phyloP scores from a whole-genome alignment of 345 rosid genomes.

The Hevea brasiliensis region DNA sequence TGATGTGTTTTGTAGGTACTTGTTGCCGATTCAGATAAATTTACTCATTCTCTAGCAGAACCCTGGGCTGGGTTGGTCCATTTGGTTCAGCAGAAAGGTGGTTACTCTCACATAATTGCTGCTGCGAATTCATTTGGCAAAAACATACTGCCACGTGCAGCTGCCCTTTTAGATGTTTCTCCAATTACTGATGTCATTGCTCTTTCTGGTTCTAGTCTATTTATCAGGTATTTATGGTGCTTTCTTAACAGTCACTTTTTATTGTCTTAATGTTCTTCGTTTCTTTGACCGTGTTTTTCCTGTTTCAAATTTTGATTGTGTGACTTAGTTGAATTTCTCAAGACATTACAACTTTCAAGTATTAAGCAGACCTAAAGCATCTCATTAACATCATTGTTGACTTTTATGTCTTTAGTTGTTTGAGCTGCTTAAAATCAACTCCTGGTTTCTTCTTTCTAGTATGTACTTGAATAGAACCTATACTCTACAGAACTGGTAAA shows the following conservation, averaged over 20 bases:
- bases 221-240: conserved; percentile 56
- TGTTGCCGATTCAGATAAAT: conserved; percentile 81
- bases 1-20: conserved; percentile 55
- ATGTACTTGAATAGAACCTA: background rate
- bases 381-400: background rate
- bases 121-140: conserved; percentile 90
- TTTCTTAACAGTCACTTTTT: background rate
- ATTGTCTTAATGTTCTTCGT: background rate
- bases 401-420: conserved; percentile 1
- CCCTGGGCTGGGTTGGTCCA: conserved; percentile 87
- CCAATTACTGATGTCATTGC: conserved; percentile 87
- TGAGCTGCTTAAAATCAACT: background rate
- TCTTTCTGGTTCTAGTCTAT: conserved; percentile 57
- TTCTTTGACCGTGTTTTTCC: background rate
- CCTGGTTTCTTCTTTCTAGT: background rate
- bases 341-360: background rate
- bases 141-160: conserved; percentile 81
- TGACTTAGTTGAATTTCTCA: background rate
- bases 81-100: conserved; percentile 60
- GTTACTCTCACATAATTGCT: conserved; percentile 73
- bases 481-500: background rate
- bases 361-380: background rate
- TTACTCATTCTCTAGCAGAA: conserved; percentile 71
- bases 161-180: conserved; percentile 89
- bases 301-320: background rate